Base-by-base conservation (phyloP, 108 stramenopile species). In the Cyclotella cryptica region DNA sequence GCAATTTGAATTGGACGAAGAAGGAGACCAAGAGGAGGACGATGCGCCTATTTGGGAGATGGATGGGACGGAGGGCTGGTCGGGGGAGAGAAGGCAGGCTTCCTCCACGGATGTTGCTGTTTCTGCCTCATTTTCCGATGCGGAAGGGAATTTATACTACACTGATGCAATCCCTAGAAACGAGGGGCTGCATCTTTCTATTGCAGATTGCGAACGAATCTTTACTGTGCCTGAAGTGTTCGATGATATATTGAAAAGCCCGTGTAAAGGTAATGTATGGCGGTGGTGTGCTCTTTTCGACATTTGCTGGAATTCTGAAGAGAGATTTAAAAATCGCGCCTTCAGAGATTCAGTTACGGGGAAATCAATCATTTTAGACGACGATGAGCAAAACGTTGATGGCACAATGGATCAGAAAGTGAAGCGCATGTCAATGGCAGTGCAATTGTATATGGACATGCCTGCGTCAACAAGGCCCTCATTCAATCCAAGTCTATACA, bases 211-310 rank as follows among this genome's bases (percentile, higher is more conserved):
- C 40, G 80, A 81, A 70, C 60, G 80, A 27, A 74, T 81, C 4
- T 81, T 74, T 70, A 74, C 80, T n/a, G 80, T 81, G 28, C 80
- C 80, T 27, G 80, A 81, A 44, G 73, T 81, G 27, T 74, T 66
- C 45, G 61, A 81, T 30, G 80, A 81, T 60, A 54, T 79, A 13
- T 27, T 45, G 58, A 43, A 96, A 72, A 49, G 93, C 95, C 52
- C 95, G 90, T 52, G 92, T 75, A 52, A 95, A 88, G n/a, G 96
- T 93, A 58, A 96, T 93, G 73, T 93, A 92, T 61, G 28, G 19
- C 53, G 55, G 41, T 19, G 93, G 95, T 57, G 40, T 60, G 54
- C 94, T 62, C 71, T 98, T 92, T 86, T 97, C n/a, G 13, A 46
- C 52, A 29, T 60, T 35, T 54, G 51, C 43, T 54, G 13, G 19